Conservation (phyloP, 2,329 filamentous ascomycete genomes). For the Rhynchosporium graminicola region DNA sequence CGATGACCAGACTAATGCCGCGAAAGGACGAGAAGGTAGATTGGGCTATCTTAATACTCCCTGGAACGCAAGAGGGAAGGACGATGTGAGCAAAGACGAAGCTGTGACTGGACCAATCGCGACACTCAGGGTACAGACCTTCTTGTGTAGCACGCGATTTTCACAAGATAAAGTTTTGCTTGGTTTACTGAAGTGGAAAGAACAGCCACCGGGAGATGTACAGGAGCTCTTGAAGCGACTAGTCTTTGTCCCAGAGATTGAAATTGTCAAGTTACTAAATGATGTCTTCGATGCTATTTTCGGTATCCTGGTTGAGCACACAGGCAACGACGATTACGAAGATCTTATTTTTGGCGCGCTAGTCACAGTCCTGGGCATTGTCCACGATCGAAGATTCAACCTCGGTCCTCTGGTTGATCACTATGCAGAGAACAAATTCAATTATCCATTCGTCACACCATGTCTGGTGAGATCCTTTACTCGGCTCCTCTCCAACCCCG, state of each 20-base stretch:
- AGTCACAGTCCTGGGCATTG: conserved; percentile 87
- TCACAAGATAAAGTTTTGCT: conserved; percentile 89
- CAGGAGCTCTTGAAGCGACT: conserved; percentile 76
- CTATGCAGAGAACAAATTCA: conserved; percentile 85
- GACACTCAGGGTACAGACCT: conserved; percentile 76
- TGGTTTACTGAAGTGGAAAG: conserved; percentile 83
- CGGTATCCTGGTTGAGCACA: conserved; percentile 84
- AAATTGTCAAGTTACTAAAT: conserved; percentile 90
- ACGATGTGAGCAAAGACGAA: conserved; percentile 70
- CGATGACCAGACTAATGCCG: conserved; percentile 82
- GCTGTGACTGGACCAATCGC: conserved; percentile 77
- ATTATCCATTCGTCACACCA: conserved; percentile 88
- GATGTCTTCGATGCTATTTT: conserved; percentile 92
- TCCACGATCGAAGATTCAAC: conserved; percentile 92
- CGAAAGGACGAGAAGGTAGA: conserved; percentile 63
- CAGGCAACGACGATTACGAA: conserved; percentile 89
- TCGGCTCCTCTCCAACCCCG: conserved; percentile 77
- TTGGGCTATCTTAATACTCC: conserved; percentile 85
- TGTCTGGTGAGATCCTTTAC: conserved; percentile 87
- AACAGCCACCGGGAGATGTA: conserved; percentile 70
- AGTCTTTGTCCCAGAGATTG: conserved; percentile 93
- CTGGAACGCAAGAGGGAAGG: conserved; percentile 70
- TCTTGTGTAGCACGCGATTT: conserved; percentile 90
- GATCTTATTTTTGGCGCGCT: conserved; percentile 89
- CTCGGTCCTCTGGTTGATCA: conserved; percentile 86